phyloP scores from a whole-genome alignment of 345 rosid genomes.

The Salix udensis region DNA sequence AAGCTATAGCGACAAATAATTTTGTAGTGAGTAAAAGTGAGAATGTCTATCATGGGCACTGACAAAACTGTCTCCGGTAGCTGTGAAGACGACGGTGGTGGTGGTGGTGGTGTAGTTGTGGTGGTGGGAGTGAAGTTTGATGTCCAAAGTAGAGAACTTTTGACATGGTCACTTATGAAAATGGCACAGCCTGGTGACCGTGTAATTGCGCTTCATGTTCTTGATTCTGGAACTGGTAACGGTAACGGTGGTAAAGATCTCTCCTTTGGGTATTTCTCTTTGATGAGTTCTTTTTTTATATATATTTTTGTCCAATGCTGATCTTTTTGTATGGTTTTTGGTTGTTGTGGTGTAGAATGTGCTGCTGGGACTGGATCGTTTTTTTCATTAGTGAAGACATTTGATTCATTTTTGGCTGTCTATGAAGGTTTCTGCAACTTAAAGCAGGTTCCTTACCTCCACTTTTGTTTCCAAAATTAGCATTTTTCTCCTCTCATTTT shows the following conservation, averaged over 20 bases:
- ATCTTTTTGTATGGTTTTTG: constrained; percentile 4
- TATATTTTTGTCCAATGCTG: constrained; percentile 9
- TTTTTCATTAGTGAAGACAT: constrained; percentile 63
- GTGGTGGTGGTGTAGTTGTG: constrained; percentile 39
- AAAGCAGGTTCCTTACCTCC: constrained; percentile 53
- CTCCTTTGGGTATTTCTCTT: background rate
- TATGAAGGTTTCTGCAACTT: constrained; percentile 96
- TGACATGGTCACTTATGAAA: constrained; percentile 86
- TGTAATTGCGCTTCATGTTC: constrained; percentile 81
- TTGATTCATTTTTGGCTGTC: constrained; percentile 72
- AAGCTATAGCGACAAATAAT: background rate
- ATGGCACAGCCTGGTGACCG: constrained; percentile 75
- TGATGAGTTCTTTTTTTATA: background rate
- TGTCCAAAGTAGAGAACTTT: constrained; percentile 61
- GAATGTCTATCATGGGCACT: background rate
- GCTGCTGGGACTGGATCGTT: constrained; percentile 53
- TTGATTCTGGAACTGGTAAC: constrained; percentile 50
- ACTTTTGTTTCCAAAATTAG: background rate
- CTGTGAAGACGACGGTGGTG: constrained; percentile 9
- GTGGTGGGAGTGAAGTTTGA: constrained; percentile 81
- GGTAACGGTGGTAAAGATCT: background rate
- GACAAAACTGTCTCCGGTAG: background rate
- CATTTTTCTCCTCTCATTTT: background rate
- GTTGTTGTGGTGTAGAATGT: constrained; percentile 33
- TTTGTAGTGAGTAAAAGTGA: background rate